Evolutionary conservation across 163 green algal genomes (phyloP).

Genomic region (Chlorella variabilis): DNA sequence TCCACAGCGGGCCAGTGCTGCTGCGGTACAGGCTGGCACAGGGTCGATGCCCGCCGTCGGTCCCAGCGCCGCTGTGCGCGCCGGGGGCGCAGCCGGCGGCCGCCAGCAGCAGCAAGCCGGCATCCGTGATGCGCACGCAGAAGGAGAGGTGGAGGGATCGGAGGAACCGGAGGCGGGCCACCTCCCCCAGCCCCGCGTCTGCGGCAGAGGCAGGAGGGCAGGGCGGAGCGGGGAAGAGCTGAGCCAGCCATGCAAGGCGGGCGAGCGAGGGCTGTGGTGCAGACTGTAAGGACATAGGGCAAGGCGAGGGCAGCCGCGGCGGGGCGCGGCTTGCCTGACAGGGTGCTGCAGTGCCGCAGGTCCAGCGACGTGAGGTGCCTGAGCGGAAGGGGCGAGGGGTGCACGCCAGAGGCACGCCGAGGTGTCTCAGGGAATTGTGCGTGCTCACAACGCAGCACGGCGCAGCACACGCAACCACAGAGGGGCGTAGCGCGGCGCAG

Average conservation of each 20-base stretch:
- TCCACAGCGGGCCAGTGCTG: no score
- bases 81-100: background rate
- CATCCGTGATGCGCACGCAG: constrained; percentile 20
- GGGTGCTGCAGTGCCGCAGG: constrained; percentile 41
- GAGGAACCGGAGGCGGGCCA: constrained; percentile 23
- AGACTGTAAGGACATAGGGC: no score
- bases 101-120: background rate
- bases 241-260: no score
- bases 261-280: no score
- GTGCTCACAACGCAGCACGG: no score
- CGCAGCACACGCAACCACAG: no score
- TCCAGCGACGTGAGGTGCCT: constrained; percentile 28
- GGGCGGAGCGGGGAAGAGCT: background rate
- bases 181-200: constrained; percentile 18
- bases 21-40: background rate
- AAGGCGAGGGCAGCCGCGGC: background rate
- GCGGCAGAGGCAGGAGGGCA: background rate
- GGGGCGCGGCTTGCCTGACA: constrained; percentile 3
- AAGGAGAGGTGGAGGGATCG: constrained; percentile 18
- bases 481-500: no score
- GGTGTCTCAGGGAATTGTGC: no score
- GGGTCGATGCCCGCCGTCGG: background rate
- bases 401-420: no score
- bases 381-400: no score
- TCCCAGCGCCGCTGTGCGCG: background rate